Evolutionary conservation across 768 basidiomycete genomes (phyloP), one percentile per base, ranked within the genome.

Genomic region (Gyrodon lividus): DNA sequence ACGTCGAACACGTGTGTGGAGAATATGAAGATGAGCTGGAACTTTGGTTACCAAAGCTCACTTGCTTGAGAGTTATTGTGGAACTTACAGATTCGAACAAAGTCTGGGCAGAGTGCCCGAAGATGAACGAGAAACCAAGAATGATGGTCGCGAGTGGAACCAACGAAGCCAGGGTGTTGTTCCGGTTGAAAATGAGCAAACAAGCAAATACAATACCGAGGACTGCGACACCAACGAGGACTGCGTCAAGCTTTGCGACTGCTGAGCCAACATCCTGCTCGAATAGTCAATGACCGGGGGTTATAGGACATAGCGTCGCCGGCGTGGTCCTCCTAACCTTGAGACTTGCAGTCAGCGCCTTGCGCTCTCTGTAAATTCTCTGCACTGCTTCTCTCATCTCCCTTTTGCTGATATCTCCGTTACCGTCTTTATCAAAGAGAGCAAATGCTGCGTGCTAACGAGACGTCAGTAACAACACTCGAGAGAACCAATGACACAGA

Each of bases 301-400:
- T n/a, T n/a, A n/a, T n/a, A n/a, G 31, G 40, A 19, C n/a, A 38
- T 22, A 20, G 7, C 38, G 7, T 4, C 17, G 17, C 14, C 46
- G 22, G 8, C 7, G 48, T 17, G 6, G 6, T 26, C 23, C 26
- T 50, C 55, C 71, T 38, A 40, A 81, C 87, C 74, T 89, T 89
- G 33, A 92, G 74, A 58, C 85, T 80, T 17, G 86, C 75, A 3
- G 78, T 81, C 31, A 92, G 70, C 0, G 86, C 75, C 62, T 87
- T 90, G 16, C 89, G 79, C 64, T 92, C 89, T 43, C 79, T 75
- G 61, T 92, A 92, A 40, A 91, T 89, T 33, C 87, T 73, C 56
- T 87, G 86, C 6, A 92, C 89, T 2, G 86, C 86, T 60, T 88
- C 86, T 30, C 89, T 79, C 87, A 91, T 92, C 67, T 92, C 89